Percentiles rank a stretch among this genome's conserved stretches.
phyloP scores from a whole-genome alignment of 2,329 filamentous ascomycete genomes.

The Fusarium bulbicola region DNA sequence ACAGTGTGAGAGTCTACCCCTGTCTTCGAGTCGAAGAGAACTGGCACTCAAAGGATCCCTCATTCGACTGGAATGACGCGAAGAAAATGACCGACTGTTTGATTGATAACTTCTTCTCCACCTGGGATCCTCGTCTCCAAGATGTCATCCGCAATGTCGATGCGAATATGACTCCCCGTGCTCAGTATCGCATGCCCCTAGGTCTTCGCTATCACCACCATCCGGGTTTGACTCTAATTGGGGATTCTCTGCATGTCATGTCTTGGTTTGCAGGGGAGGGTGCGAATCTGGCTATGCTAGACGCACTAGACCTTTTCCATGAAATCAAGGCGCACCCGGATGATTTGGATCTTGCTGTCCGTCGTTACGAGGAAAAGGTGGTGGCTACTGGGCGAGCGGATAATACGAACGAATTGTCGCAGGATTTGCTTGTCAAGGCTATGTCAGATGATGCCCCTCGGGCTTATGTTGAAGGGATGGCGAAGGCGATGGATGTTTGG shows the following conservation, averaged over 20 bases:
- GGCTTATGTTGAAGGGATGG: neutral
- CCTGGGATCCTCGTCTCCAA: neutral
- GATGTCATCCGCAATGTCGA: neutral
- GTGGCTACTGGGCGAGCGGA: neutral
- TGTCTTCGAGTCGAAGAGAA: neutral
- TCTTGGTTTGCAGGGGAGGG: neutral
- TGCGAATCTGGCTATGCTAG: neutral
- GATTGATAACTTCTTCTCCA: neutral
- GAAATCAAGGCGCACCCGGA: neutral
- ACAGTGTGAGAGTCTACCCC: neutral
- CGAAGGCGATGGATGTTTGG: neutral
- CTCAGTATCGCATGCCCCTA: neutral
- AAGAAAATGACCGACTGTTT: neutral
- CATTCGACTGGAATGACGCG: neutral
- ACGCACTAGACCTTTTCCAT: neutral
- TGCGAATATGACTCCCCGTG: neutral
- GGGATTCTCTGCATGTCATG: neutral
- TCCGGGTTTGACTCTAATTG: accelerated
- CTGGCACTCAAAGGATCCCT: neutral
- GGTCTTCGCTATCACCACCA: neutral
- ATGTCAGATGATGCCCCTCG: neutral
- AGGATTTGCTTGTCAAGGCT: neutral
- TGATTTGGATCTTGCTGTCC: neutral
- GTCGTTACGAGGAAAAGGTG: neutral
- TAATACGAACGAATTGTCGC: neutral